Conservation (phyloP, 192 early-diverging fungal genomes). For the Linnemannia hyalina region DNA sequence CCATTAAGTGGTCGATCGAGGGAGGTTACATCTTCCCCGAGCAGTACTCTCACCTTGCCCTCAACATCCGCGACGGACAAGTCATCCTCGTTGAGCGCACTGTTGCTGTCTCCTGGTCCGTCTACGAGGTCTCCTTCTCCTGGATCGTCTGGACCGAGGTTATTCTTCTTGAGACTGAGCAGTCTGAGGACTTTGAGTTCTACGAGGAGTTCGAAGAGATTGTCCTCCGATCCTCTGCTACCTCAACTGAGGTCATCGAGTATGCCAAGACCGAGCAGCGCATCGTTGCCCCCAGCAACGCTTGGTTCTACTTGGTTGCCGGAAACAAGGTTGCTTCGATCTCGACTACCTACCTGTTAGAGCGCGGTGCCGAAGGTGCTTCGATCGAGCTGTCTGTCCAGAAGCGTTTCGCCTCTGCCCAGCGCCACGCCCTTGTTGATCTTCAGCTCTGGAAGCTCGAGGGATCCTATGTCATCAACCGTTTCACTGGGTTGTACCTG, state of each 20-base stretch:
- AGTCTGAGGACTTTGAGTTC: constrained; percentile 37
- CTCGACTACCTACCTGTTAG: constrained; percentile 22
- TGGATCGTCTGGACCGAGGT: constrained; percentile 48
- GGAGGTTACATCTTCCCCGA: constrained; percentile 44
- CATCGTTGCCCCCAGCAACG: constrained; percentile 30
- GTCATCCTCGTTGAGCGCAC: constrained; percentile 48
- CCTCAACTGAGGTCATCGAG: constrained; percentile 31
- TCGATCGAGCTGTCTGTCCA: constrained; percentile 23
- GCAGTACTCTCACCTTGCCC: constrained; percentile 33
- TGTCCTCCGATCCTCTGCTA: constrained; percentile 41
- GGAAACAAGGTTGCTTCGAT: constrained; percentile 46
- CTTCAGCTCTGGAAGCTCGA: constrained; percentile 56
- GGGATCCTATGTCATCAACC: constrained; percentile 45
- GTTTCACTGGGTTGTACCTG: constrained; percentile 45
- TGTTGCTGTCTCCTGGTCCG: constrained; percentile 28
- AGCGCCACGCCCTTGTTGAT: constrained; percentile 43
- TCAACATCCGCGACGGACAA: constrained; percentile 44
- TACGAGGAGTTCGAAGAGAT: constrained; percentile 54
- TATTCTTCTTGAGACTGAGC: constrained; percentile 26
- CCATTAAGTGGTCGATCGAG: constrained; percentile 49
- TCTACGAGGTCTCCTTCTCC: constrained; percentile 36
- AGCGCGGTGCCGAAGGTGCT: constrained; percentile 36
- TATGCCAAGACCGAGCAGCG: constrained; percentile 43
- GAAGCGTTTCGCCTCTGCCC: constrained; percentile 38
- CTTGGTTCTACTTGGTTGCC: constrained; percentile 51